Percentiles rank a stretch among this genome's conserved stretches.
Evolutionary conservation across 2,329 filamentous ascomycete genomes (phyloP).

Genomic region (Colletotrichum eremochloae): DNA sequence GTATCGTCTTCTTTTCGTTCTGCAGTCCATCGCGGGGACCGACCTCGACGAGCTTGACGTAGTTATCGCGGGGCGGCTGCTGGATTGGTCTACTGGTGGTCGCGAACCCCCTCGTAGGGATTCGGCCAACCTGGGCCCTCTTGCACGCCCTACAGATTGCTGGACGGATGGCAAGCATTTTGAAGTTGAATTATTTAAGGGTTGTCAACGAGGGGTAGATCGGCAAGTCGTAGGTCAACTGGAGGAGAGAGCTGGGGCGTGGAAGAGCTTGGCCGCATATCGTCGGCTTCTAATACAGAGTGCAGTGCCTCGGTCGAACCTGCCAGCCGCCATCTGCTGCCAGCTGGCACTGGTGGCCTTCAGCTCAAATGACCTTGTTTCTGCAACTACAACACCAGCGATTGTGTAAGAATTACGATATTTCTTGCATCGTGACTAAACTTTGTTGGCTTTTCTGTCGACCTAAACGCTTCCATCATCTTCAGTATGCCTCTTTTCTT

Average conservation of each 20-base stretch:
- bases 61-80: slow-evolving; percentile 54
- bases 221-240: slow-evolving; percentile 18
- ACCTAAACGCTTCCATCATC: too few species aligned
- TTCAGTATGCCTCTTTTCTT: not conserved
- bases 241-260: slow-evolving; percentile 24
- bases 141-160: slow-evolving; percentile 56
- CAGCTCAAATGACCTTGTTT: not conserved
- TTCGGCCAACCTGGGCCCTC: slow-evolving; percentile 48
- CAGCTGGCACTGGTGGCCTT: not conserved
- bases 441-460: too few species aligned
- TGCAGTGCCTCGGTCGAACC: slow-evolving; percentile 18
- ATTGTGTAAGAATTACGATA: not conserved
- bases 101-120: slow-evolving; percentile 54
- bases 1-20: slow-evolving; percentile 81
- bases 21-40: slow-evolving; percentile 89
- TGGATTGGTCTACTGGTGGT: slow-evolving; percentile 51
- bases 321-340: not conserved
- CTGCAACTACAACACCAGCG: not conserved
- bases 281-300: slow-evolving; percentile 30
- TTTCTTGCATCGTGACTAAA: not conserved
- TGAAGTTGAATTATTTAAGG: slow-evolving; percentile 12
- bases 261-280: slow-evolving; percentile 39
- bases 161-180: slow-evolving; percentile 55
- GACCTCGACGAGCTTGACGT: slow-evolving; percentile 81
- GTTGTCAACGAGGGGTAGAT: slow-evolving; percentile 23